A percentile compares a stretch with the other conserved stretches of the same genome.
phyloP scores from a whole-genome alignment of 2,329 filamentous ascomycete genomes.

The Sarocladium strictum region DNA sequence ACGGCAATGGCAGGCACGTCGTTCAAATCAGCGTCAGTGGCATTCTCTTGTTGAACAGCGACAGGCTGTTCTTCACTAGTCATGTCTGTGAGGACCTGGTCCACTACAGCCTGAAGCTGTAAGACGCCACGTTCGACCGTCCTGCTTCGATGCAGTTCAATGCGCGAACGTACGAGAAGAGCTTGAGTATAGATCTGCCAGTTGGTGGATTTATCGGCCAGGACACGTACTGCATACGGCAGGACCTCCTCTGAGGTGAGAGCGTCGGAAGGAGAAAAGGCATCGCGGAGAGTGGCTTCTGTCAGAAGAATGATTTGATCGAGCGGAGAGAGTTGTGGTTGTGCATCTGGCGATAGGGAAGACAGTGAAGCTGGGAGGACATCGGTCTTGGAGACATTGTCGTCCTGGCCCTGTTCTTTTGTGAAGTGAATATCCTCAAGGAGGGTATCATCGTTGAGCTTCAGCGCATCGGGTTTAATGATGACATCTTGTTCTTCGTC shows the following conservation, averaged over 20 bases:
- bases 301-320: constrained; percentile 90
- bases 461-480: constrained; percentile 58
- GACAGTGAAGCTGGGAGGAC: constrained; percentile 55
- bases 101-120: constrained; percentile 90
- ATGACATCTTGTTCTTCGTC: constrained; percentile 17
- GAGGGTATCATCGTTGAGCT: constrained; percentile 87
- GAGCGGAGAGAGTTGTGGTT: constrained; percentile 74
- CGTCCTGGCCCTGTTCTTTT: constrained; percentile 38
- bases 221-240: constrained; percentile 82
- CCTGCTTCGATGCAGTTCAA: constrained; percentile 80
- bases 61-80: constrained; percentile 23
- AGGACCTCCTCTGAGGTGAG: constrained; percentile 90
- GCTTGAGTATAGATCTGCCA: constrained; percentile 98
- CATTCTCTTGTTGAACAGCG: constrained; percentile 20
- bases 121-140: constrained; percentile 86
- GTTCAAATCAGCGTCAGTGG: constrained; percentile 17
- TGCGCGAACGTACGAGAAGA: constrained; percentile 78
- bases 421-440: constrained; percentile 82
- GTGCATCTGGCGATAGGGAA: constrained; percentile 66
- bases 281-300: constrained; percentile 83
- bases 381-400: constrained; percentile 26
- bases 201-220: constrained; percentile 84
- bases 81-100: constrained; percentile 90
- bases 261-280: constrained; percentile 72
- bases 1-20: constrained; percentile 42